Evolutionary conservation across 106 monocot species (phyloP).

Genomic region (Hemerocallis citrina): DNA sequence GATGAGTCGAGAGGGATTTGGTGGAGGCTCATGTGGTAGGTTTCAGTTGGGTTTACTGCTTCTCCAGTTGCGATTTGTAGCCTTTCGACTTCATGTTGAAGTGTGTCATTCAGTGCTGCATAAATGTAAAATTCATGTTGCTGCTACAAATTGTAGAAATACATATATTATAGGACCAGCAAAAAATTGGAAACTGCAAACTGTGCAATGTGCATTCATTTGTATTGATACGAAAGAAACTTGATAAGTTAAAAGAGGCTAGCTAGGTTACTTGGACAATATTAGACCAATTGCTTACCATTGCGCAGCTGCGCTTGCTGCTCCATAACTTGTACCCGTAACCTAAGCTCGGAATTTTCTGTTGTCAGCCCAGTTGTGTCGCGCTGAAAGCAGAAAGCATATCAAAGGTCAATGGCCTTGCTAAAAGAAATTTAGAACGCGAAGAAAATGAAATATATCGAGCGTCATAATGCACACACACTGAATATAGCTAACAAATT

Average conservation of each 20-base stretch:
- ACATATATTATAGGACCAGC: not conserved
- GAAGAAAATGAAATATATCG: not conserved
- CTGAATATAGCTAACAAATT: too few species aligned
- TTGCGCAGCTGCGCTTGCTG: conserved; percentile 13
- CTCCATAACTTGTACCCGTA: conserved; percentile 16
- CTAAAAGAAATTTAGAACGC: not conserved
- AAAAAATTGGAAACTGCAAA: not conserved
- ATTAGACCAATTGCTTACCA: conserved; percentile 4
- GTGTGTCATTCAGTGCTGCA: conserved; percentile 11
- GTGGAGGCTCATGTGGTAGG: not conserved
- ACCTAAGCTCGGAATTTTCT: conserved; percentile 16
- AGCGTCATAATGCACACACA: too few species aligned
- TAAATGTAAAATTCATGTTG: not conserved
- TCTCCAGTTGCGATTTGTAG: conserved; percentile 9
- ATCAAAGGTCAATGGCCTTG: not conserved
- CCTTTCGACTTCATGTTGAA: conserved; percentile 4
- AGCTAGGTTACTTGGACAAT: not conserved
- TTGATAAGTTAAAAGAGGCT: not conserved
- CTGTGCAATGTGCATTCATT: not conserved
- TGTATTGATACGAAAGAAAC: not conserved
- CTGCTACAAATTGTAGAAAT: not conserved
- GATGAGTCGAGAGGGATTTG: not conserved
- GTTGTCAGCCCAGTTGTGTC: conserved; percentile 9
- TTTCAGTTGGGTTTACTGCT: not conserved
- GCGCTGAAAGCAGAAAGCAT: conserved; percentile 1